Conservation (phyloP, 768 basidiomycete genomes). For the Rubroboletus pulcherrimus region DNA sequence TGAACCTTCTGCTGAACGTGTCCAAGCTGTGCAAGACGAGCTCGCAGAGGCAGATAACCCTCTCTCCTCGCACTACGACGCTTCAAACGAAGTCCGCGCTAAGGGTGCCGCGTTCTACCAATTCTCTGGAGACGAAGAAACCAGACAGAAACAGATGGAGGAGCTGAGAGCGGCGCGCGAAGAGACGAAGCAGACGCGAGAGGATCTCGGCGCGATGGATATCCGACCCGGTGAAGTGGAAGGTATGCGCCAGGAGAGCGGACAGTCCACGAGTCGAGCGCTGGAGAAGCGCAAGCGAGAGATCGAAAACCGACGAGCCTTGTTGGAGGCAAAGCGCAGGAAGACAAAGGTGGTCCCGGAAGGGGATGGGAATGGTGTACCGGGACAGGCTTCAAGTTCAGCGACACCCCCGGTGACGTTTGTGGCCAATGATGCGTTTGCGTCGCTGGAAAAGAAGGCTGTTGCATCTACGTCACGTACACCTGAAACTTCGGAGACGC, state of each 20-base stretch:
- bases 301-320: constrained; percentile 56
- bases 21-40: constrained; percentile 69
- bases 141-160: constrained; percentile 76
- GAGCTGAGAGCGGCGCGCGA: constrained; percentile 62
- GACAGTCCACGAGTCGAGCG: constrained; percentile 43
- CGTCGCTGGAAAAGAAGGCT: constrained; percentile 41
- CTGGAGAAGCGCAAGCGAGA: constrained; percentile 71
- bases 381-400: background rate
- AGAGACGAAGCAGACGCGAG: constrained; percentile 65
- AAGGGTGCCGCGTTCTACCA: constrained; percentile 91
- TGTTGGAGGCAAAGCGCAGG: constrained; percentile 64
- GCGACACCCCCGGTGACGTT: background rate
- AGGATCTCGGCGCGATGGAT: constrained; percentile 59
- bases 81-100: constrained; percentile 77
- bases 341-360: constrained; percentile 38
- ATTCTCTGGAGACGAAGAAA: constrained; percentile 84
- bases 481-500: constrained; percentile 29
- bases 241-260: constrained; percentile 54
- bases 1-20: constrained; percentile 74
- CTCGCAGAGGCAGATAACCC: constrained; percentile 68
- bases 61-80: constrained; percentile 76
- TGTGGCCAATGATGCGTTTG: constrained; percentile 45
- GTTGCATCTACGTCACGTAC: constrained; percentile 10
- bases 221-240: constrained; percentile 69
- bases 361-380: constrained; percentile 2